Evolutionary conservation across 306 rosid species (phyloP), one percentile per base, ranked within the genome.

Genomic region (Argentina anserina): DNA sequence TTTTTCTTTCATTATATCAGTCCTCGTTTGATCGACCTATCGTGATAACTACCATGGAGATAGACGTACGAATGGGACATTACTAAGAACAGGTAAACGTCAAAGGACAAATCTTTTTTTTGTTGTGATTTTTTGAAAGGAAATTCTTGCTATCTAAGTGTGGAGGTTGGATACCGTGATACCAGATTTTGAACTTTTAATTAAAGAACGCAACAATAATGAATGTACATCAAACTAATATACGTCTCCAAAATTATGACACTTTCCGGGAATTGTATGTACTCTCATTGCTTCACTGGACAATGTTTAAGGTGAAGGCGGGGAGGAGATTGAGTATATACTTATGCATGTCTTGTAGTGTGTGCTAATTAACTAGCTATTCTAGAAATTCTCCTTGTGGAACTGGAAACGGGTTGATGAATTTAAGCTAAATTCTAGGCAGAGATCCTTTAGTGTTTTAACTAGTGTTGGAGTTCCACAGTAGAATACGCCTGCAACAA

Each of bases 301-400:
- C 62, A 69, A 69, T 33, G 34, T 37, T 46, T 47, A 6, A 47
- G 12, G 10, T 60, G 23, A 34, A 31, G 41, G n/a, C n/a, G n/a
- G 18, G 61, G 66, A 21, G 43, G 25, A 28, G 37, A n/a, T n/a
- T 26, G 45, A 9, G 31, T 55, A 65, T 55, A 43, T 65, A n/a
- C 11, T 3, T 41, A 41, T 20, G 21, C 59, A 52, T 52, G 59
- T 52, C 26, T 25, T 52, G 28, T 21, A 14, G 28, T 47, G 23
- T 47, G 23, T 6, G 31, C 9, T 23, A n/a, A n/a, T n/a, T 77
- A 1, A 5, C 36, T 28, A 26, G 40, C 75, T 50, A 60, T 47
- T 75, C 84, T 88, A 93, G 79, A 93, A 93, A 73, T 90, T 93
- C 85, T 93, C 98, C 85, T 93, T 90, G 78, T 93, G 90, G 79